Evolutionary conservation across 192 early-diverging fungal species (phyloP), one percentile per base, ranked within the genome.

Genomic region (Coemansia sp.): DNA sequence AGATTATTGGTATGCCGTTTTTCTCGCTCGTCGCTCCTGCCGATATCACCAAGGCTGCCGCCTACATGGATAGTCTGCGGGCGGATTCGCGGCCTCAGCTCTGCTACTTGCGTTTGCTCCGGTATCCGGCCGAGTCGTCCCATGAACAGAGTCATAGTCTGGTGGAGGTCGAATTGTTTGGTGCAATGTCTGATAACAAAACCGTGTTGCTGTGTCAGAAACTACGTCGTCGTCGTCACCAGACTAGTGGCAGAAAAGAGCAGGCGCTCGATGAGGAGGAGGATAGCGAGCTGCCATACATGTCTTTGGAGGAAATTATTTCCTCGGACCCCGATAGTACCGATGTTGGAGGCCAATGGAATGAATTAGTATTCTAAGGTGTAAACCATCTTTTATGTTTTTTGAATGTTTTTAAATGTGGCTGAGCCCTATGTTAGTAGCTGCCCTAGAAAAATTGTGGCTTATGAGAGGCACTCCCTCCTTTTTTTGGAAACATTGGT

Each of bases 231-330:
- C 10, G 70, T 31, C 31, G 31, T n/a, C 23, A 23, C 24, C 7
- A 31, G 23, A 16, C 24, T 18, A 42, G 6, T 16, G 40, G 16
- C 31, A 13, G 59, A 34, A 48, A 35, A 55, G 61, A 42, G 8
- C 43, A 21, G 43, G 40, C 4, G 40, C 14, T 42, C 5, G 40
- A 42, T 1, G 35, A 40, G 20, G 36, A 40, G 20, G 36, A 13
- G 1, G 57, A 39, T 33, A 36, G 28, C 35, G 62, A 71, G 20
- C 6, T 43, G 34, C 56, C 46, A 5, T 79, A 65, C 37, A 70
- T 73, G 77, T 70, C 71, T 26, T 53, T 79, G 36, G 71, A 70
- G 13, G 63, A 79, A 18, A 79, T 79, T 21, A 70, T 73, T 24
- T 71, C 71, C 16, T 74, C 71, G 2, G 67, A 74, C 11, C 71